A percentile compares a stretch with the other conserved stretches of the same genome.
Evolutionary conservation across 176 grass and related monocot species (phyloP).

Genomic region (Neostapfia colusana): DNA sequence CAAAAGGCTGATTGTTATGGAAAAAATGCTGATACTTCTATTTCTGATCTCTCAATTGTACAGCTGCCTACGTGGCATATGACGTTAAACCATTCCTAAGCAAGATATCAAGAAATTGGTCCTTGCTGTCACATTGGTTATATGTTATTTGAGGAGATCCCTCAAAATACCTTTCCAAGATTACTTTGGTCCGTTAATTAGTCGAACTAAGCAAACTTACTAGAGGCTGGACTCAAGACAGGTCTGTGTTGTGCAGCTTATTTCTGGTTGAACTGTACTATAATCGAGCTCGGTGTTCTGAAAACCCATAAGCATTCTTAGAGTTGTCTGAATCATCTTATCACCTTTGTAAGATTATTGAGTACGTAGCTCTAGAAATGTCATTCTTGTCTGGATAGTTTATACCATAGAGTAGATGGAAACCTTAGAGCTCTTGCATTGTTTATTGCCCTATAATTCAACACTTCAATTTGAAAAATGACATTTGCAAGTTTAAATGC

Average conservation of each 20-base stretch:
- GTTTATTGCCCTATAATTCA: no score
- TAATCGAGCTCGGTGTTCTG: constrained; percentile 68
- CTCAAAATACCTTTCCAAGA: constrained; percentile 69
- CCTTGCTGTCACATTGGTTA: constrained; percentile 64
- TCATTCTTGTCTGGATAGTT: no score
- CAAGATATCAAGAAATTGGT: constrained; percentile 63
- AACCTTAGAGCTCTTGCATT: no score
- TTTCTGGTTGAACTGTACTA: constrained; percentile 94
- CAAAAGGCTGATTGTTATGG: constrained; percentile 54
- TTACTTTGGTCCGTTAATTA: constrained; percentile 71
- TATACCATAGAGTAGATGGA: no score
- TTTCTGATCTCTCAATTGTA: constrained; percentile 55
- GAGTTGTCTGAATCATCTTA: constrained; percentile 74
- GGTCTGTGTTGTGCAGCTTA: constrained; percentile 71
- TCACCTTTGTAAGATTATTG: constrained; percentile 89
- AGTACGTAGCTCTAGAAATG: constrained; percentile 59
- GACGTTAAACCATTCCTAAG: constrained; percentile 71
- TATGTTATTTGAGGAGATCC: constrained; percentile 81
- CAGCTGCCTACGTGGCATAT: constrained; percentile 51
- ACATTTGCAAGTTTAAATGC: no score
- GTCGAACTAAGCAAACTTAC: constrained; percentile 83
- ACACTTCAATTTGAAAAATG: no score
- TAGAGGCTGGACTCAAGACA: constrained; percentile 68
- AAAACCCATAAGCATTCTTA: constrained; percentile 53
- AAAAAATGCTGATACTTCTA: constrained; percentile 45